These are phyloP conservation scores for Syncephalastrum sp. DNA, from an alignment of 371 early-diverging fungal genomes.

Conservation along the genomic window DNA sequence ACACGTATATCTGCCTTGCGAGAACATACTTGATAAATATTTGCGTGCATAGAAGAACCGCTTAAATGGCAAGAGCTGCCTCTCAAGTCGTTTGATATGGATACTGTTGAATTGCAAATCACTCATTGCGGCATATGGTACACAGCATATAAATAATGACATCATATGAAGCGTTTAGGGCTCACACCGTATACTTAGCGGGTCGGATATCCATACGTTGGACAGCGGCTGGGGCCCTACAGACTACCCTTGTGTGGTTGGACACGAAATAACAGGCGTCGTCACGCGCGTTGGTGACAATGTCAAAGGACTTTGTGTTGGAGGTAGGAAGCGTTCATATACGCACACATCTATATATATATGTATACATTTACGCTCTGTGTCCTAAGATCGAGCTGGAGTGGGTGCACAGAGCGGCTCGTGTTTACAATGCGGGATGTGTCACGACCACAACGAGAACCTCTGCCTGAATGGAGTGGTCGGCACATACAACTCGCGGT, in stretches of 20 bases:
- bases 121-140: constrained; percentile 47
- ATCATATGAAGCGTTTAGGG: no score
- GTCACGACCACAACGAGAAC: constrained; percentile 23
- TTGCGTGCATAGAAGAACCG: constrained; percentile 7
- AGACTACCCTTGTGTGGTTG: constrained; percentile 58
- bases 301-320: constrained; percentile 55
- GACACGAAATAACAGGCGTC: constrained; percentile 63
- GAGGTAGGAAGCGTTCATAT: constrained; percentile 9
- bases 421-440: constrained; percentile 35
- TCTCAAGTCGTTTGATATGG: constrained; percentile 33
- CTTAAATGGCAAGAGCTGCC: constrained; percentile 16
- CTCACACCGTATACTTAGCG: constrained; percentile 1
- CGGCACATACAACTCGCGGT: constrained; percentile 39
- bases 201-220: constrained; percentile 55
- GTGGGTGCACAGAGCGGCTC: constrained; percentile 63
- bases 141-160: no score
- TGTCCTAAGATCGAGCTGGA: constrained; percentile 57
- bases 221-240: constrained; percentile 68
- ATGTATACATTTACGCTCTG: no score
- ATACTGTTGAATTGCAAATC: constrained; percentile 60
- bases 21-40: no score
- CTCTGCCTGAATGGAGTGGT: constrained; percentile 16
- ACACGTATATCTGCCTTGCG: no score
- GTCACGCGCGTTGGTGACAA: constrained; percentile 50
- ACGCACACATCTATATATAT: no score